These are phyloP conservation scores for Paramecium octaurelia DNA, from an alignment of 73 alveolate genomes.

Conservation along the genomic window DNA sequence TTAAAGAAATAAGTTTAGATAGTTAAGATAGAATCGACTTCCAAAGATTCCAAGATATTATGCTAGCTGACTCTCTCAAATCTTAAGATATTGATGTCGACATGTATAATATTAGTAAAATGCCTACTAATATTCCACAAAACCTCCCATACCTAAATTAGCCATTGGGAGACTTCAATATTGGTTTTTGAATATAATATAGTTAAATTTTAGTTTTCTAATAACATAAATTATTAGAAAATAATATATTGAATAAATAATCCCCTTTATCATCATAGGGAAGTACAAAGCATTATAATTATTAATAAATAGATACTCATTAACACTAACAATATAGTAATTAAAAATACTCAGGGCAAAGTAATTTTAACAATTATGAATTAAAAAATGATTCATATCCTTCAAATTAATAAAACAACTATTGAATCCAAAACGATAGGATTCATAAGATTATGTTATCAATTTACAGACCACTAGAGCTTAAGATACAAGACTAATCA, in stretches of 20 bases:
- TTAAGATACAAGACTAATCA: background rate
- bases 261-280: too few species aligned
- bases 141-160: background rate
- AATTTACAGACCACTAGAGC: background rate
- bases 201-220: background rate
- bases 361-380: background rate
- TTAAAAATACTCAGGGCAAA: too few species aligned
- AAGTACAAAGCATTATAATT: too few species aligned
- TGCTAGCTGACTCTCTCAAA: background rate
- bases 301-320: too few species aligned
- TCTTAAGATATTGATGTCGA: background rate
- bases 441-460: too few species aligned
- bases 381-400: background rate
- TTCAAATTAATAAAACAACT: too few species aligned
- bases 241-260: background rate
- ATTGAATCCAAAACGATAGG: background rate
- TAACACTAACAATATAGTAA: too few species aligned
- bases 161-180: background rate
- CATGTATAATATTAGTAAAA: background rate
- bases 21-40: background rate
- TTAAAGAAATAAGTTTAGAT: slow-evolving; percentile 8
- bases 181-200: background rate
- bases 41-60: background rate
- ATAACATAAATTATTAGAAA: background rate
- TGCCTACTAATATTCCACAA: background rate